These are phyloP conservation scores for Hypoxylon sp. DNA, from an alignment of 2,329 filamentous ascomycete species.

Conservation along the genomic window DNA sequence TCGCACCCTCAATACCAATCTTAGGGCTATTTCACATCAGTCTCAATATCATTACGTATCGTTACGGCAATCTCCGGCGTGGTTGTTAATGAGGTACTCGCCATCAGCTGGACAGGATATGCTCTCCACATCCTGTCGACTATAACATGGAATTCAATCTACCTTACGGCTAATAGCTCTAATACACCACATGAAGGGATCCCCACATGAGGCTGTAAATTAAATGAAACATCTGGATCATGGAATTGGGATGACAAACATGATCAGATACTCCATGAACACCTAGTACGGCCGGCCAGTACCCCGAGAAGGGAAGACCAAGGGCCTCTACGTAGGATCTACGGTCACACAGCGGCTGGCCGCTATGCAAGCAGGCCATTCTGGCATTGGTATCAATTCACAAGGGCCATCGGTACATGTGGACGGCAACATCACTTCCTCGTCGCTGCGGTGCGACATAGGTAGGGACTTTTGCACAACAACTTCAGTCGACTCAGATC, in stretches of 20 bases:
- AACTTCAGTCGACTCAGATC: constrained; percentile 22
- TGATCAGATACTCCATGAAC: constrained; percentile 28
- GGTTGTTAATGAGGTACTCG: constrained; percentile 9
- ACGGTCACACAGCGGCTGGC: constrained; percentile 41
- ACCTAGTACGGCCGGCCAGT: constrained; percentile 46
- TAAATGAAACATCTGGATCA: constrained; percentile 39
- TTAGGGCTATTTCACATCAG: constrained; percentile 3
- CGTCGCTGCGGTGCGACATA: constrained; percentile 31
- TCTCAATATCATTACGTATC: constrained; percentile 3
- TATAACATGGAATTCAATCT: not conserved
- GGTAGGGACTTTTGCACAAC: constrained; percentile 6
- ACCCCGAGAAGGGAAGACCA: constrained; percentile 39
- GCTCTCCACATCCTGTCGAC: not conserved
- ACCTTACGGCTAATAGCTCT: not conserved
- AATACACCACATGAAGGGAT: constrained; percentile 16
- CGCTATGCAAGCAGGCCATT: constrained; percentile 24
- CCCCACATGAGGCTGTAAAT: constrained; percentile 42
- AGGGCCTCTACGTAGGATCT: constrained; percentile 33
- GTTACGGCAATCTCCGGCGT: constrained; percentile 13
- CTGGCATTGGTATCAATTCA: constrained; percentile 19
- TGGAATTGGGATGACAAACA: constrained; percentile 40
- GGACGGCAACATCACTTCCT: constrained; percentile 28
- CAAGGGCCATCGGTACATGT: constrained; percentile 17
- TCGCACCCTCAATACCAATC: constrained; percentile 4
- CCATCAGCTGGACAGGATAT: constrained; percentile 4